These are phyloP conservation scores for Plasmopara halstedii DNA, from an alignment of 352 stramenopile genomes.

Conservation along the genomic window DNA sequence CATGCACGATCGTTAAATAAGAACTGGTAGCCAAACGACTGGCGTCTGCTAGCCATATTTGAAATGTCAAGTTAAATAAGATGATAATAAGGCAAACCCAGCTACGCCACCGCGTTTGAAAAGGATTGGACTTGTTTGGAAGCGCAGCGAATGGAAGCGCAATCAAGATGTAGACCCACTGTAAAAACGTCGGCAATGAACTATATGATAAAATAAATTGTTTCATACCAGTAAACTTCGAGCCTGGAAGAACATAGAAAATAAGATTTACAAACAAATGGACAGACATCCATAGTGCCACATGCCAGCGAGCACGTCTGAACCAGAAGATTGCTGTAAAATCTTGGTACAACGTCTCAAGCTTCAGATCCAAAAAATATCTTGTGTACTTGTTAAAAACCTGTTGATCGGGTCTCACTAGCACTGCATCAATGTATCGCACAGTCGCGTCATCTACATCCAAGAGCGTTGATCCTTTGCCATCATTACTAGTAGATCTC, in stretches of 20 bases:
- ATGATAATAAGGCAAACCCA: constrained; percentile 75
- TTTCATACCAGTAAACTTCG: constrained; percentile 53
- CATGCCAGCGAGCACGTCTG: constrained; percentile 57
- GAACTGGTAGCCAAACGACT: constrained; percentile 43
- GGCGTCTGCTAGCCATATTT: constrained; percentile 62
- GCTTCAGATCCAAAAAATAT: constrained; percentile 66
- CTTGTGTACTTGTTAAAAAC: constrained; percentile 77
- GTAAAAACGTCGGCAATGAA: constrained; percentile 36
- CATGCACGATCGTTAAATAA: constrained; percentile 32
- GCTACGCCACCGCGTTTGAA: constrained; percentile 64
- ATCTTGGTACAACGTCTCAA: constrained; percentile 79
- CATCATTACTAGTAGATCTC: constrained; percentile 11
- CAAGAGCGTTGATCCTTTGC: constrained; percentile 26
- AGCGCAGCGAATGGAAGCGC: constrained; percentile 72
- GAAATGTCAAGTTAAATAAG: constrained; percentile 67
- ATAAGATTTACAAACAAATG: constrained; percentile 63
- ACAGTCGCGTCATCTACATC: constrained; percentile 49
- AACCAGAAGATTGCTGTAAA: constrained; percentile 84
- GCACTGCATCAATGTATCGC: constrained; percentile 64
- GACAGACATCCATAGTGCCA: constrained; percentile 61
- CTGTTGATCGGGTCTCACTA: constrained; percentile 61
- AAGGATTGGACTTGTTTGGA: constrained; percentile 54
- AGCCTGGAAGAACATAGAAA: constrained; percentile 53
- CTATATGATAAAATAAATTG: constrained; percentile 55
- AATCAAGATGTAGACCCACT: constrained; percentile 65